Percentiles rank a stretch among this genome's conserved stretches.
These are phyloP conservation scores for Penstemon newberryi DNA, from an alignment of 257 asterid species.

Conservation along the genomic window DNA sequence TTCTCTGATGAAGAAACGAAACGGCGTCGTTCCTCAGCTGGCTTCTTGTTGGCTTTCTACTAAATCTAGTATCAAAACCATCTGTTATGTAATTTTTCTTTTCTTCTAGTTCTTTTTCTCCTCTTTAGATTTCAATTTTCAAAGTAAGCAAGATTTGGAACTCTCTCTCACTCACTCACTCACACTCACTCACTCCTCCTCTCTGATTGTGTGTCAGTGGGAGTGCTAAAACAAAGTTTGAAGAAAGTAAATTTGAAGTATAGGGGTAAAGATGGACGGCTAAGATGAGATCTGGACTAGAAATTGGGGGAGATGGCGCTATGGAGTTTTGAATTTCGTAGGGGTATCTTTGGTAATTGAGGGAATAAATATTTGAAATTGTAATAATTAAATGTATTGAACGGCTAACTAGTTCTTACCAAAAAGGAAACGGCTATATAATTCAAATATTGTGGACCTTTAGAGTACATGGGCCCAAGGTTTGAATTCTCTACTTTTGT, in stretches of 20 bases:
- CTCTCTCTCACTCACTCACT: background rate
- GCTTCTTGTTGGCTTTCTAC: constrained; percentile 6
- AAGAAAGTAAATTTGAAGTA: background rate
- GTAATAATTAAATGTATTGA: background rate
- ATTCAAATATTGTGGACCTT: constrained; percentile 36
- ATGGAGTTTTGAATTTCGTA: constrained; percentile 41
- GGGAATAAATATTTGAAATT: constrained; percentile 15
- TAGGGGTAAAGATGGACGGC: constrained; percentile 32
- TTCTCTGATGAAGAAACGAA: constrained; percentile 23
- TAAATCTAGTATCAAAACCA: constrained; percentile 25
- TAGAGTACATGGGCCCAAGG: background rate
- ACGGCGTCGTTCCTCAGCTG: constrained; percentile 10
- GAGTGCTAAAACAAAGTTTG: constrained; percentile 10
- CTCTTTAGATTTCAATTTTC: background rate
- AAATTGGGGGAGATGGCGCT: constrained; percentile 44
- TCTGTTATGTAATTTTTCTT: background rate
- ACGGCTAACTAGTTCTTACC: no score
- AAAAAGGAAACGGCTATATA: constrained; percentile 50
- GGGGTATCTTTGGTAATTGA: constrained; percentile 27
- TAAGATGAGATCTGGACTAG: constrained; percentile 40
- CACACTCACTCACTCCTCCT: constrained; percentile 21
- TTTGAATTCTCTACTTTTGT: background rate
- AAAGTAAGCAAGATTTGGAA: background rate
- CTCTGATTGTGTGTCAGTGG: constrained; percentile 14
- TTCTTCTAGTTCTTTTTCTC: constrained; percentile 1